A percentile compares a stretch with the other conserved stretches of the same genome.
phyloP scores from a whole-genome alignment of 352 stramenopile species.

The Pseudoperonospora humuli region DNA sequence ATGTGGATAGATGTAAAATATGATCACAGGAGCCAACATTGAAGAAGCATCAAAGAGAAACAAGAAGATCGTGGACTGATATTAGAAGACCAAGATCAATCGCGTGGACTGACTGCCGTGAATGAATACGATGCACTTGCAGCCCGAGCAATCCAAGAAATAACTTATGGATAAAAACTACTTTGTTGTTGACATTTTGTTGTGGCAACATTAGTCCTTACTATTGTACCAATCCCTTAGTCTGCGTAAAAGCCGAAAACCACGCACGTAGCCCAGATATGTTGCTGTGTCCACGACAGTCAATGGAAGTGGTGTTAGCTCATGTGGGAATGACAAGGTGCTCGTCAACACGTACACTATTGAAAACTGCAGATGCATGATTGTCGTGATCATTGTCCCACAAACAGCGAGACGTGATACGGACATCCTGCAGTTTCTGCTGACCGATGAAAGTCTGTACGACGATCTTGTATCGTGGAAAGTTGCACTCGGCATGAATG shows the following conservation, averaged over 20 bases:
- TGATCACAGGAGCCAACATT: slow-evolving; percentile 18
- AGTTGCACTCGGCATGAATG: slow-evolving; percentile 55
- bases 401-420: slow-evolving; percentile 89
- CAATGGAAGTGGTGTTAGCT: too few species aligned
- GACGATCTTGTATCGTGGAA: slow-evolving; percentile 90
- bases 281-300: too few species aligned
- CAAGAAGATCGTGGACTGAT: slow-evolving; percentile 1
- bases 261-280: too few species aligned
- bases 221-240: too few species aligned
- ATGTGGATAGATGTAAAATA: slow-evolving; percentile 45
- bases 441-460: slow-evolving; percentile 92
- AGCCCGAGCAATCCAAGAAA: slow-evolving; percentile 27
- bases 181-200: slow-evolving; percentile 13
- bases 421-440: slow-evolving; percentile 89
- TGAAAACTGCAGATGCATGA: slow-evolving; percentile 83
- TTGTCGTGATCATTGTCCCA: slow-evolving; percentile 93
- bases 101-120: background rate
- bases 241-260: too few species aligned
- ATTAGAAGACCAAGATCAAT: background rate
- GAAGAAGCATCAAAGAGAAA: slow-evolving; percentile 17
- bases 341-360: slow-evolving; percentile 67
- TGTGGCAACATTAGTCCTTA: background rate
- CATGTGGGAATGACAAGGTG: background rate
- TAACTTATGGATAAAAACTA: slow-evolving; percentile 50
- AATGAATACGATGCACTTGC: slow-evolving; percentile 8